Evolutionary conservation across 2,329 filamentous ascomycete genomes (phyloP).

Genomic region (Talaromyces sp.): DNA sequence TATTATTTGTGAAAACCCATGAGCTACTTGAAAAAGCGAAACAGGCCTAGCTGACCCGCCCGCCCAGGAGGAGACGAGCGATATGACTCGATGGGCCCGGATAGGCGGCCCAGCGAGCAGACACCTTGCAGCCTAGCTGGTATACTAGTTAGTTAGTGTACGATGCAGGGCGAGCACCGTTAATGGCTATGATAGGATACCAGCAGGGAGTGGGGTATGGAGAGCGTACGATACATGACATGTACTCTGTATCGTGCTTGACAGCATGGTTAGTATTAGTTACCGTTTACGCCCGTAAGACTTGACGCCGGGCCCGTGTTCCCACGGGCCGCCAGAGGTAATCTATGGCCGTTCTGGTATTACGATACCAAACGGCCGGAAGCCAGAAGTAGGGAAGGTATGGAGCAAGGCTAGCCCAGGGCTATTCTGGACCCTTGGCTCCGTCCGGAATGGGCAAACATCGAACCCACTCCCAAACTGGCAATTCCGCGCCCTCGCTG

Average conservation of each 20-base stretch:
- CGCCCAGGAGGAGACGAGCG: neutral
- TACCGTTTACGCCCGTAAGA: neutral
- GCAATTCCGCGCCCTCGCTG: neutral
- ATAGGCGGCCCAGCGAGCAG: neutral
- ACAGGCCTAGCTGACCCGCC: neutral
- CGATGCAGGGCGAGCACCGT: neutral
- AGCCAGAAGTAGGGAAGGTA: neutral
- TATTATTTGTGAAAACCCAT: neutral
- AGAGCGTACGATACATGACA: neutral
- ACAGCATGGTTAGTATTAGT: neutral
- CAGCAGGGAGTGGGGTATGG: neutral
- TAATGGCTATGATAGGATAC: neutral
- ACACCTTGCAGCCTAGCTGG: neutral
- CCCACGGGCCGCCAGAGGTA: neutral
- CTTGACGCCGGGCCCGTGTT: neutral
- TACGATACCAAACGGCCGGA: neutral
- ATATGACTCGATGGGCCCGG: neutral
- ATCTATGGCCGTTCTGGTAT: neutral
- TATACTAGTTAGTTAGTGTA: neutral
- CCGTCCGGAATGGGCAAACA: neutral
- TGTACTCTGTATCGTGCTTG: neutral
- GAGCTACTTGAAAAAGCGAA: neutral
- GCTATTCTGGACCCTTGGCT: neutral
- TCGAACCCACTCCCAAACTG: neutral
- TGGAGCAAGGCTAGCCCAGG: neutral